Evolutionary conservation across 148 eudicot species (phyloP).

Genomic region (Amaranthus hypochondriacus): DNA sequence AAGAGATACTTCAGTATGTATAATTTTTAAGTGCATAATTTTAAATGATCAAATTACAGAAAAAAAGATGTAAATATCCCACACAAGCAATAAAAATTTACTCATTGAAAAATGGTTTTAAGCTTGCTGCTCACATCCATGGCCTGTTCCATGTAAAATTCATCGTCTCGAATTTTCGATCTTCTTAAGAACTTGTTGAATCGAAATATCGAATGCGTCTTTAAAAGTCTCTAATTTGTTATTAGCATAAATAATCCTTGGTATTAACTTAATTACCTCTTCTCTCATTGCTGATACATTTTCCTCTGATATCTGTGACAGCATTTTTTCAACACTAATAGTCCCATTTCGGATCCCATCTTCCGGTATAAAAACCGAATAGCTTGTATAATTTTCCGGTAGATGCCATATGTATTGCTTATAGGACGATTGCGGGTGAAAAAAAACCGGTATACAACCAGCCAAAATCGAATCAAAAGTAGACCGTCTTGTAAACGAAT

Average conservation of each 20-base stretch:
- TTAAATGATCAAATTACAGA: too few relatives aligned
- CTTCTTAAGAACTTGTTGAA: conserved; percentile 22
- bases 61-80: too few relatives aligned
- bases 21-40: too few relatives aligned
- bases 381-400: conserved; percentile 31
- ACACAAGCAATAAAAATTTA: too few relatives aligned
- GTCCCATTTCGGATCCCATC: conserved; percentile 14
- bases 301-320: conserved; percentile 14
- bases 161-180: conserved; percentile 9
- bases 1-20: too few relatives aligned
- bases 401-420: conserved; percentile 43
- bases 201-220: conserved; percentile 32
- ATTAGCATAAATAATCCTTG: conserved; percentile 25
- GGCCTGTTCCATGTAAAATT: conserved; percentile 24
- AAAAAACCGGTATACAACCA: conserved; percentile 40
- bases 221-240: conserved; percentile 16
- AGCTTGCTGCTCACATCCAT: too few relatives aligned
- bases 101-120: too few relatives aligned
- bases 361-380: conserved; percentile 33
- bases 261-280: conserved; percentile 31
- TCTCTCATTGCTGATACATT: conserved; percentile 26
- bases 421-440: conserved; percentile 26
- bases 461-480: conserved; percentile 40
- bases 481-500: conserved; percentile 33
- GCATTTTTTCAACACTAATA: conserved; percentile 21